phyloP scores from a whole-genome alignment of 495 filamentous ascomycete species.

The Trypethelium eluteriae region DNA sequence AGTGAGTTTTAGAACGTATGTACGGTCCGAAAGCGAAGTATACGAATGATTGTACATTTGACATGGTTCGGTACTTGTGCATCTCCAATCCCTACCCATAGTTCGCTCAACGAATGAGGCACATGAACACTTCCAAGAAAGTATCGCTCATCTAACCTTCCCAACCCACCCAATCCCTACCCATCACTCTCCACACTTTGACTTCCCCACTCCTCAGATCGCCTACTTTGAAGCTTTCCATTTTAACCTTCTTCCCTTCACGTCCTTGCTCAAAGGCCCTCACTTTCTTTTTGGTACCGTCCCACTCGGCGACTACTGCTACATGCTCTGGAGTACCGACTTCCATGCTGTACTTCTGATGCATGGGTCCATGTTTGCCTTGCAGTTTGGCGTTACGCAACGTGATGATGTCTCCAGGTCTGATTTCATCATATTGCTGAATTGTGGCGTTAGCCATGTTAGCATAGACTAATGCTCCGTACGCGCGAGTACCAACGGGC shows the following conservation, averaged over 20 bases:
- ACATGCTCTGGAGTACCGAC: constrained; percentile 61
- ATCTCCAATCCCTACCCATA: background rate
- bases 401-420: constrained; percentile 85
- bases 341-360: constrained; percentile 83
- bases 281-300: constrained; percentile 97
- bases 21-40: background rate
- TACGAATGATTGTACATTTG: background rate
- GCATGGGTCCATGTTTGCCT: constrained; percentile 89
- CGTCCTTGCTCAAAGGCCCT: constrained; percentile 91
- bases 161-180: constrained; percentile 88
- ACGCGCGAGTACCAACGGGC: constrained; percentile 78
- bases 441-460: constrained; percentile 91
- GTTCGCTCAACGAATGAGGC: constrained; percentile 7
- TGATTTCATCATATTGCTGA: constrained; percentile 86
- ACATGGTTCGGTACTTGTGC: background rate
- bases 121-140: background rate
- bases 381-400: constrained; percentile 93
- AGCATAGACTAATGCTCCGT: constrained; percentile 84
- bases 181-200: constrained; percentile 96
- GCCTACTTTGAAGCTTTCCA: constrained; percentile 87
- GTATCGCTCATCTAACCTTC: constrained; percentile 23
- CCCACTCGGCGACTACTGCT: constrained; percentile 95
- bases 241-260: constrained; percentile 88
- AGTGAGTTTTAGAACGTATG: too few relatives aligned
- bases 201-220: constrained; percentile 91